Evolutionary conservation across 768 basidiomycete species (phyloP).

Genomic region (Megacollybia marginata): DNA sequence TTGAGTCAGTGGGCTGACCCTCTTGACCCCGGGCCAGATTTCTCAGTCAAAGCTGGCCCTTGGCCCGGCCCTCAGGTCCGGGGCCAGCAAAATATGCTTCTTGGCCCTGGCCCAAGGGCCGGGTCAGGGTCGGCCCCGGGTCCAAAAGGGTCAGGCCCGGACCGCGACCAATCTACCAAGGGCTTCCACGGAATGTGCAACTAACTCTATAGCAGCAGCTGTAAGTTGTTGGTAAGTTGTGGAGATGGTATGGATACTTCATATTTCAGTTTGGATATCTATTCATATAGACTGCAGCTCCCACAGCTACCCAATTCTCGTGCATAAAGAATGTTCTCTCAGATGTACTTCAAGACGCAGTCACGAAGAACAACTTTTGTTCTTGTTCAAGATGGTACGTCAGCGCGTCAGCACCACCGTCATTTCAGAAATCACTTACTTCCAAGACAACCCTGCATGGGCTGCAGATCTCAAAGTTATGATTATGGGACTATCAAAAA

Average conservation of each 20-base stretch:
- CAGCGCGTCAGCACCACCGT: constrained; percentile 1
- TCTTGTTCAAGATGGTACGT: neutral
- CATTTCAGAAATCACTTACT: constrained; percentile 27
- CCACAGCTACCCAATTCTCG: neutral
- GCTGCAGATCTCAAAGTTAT: no score
- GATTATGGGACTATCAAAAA: no score
- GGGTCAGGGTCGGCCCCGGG: no score
- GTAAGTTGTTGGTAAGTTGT: no score
- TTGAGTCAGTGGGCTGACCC: no score
- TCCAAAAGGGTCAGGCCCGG: no score
- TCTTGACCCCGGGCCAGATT: no score
- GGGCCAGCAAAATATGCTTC: no score
- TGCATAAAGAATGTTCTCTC: neutral
- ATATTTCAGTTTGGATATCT: neutral
- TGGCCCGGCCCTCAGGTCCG: no score
- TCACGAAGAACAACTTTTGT: neutral
- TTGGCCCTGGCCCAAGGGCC: no score
- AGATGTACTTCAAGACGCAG: neutral
- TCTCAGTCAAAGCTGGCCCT: no score
- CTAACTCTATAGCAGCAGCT: constrained; percentile 18
- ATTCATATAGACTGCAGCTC: neutral
- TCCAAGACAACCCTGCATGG: constrained; percentile 24
- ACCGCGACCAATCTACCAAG: no score
- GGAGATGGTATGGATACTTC: constrained; percentile 16
- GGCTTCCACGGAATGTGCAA: constrained; percentile 20